Evolutionary conservation across 1,139 yeast genomes (phyloP), one percentile per base, ranked within the genome.

Genomic region (Yamadazyma songkhlaensis): DNA sequence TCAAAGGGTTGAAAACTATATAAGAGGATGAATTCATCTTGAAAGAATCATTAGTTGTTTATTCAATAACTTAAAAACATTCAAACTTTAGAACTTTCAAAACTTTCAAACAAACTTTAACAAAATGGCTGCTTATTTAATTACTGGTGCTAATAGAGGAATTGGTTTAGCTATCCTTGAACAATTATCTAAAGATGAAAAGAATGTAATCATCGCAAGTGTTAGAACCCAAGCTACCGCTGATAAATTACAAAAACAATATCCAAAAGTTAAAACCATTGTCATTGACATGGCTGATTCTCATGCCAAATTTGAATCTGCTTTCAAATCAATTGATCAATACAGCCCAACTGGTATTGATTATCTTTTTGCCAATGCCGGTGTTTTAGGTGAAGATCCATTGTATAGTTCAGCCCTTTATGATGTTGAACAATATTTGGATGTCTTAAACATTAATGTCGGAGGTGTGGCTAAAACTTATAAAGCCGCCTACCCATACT

Each of bases 131-230:
- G 38, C 43, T 31, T 53, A 55, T 40, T 46, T 58, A 13, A 41
- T 59, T 25, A 47, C 53, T 9, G 64, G 62, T 26, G 59, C 57
- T 15, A 60, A 56, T 41, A 49, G 62, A 37, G 69, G 69, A 4
- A 53, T 64, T 35, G 69, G 68, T 2, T 43, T 49, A 21, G 55
- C 49, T 11, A 35, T 60, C 9, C 62, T 53, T 10, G 48, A 46
- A 26, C 49, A 46, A 27, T 42, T 60, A 6, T 36, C 56, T 10
- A 27, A 29, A n/a, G 36, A 43, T 14, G 36, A 54, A 4, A 40
- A 40, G 8, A 54, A 54, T 33, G 40, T 36, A 9, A 62, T 64
- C 17, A 53, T 62, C 44, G 39, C 32, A 6, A 35, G 37, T 9
- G 38, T 31, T 24, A 31, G 41, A 32, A 21, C 13, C 10, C 30